Evolutionary conservation across 1,284 basidiomycete species (phyloP), one percentile per base, ranked within the genome.

Genomic region (Puccinia novopanici): DNA sequence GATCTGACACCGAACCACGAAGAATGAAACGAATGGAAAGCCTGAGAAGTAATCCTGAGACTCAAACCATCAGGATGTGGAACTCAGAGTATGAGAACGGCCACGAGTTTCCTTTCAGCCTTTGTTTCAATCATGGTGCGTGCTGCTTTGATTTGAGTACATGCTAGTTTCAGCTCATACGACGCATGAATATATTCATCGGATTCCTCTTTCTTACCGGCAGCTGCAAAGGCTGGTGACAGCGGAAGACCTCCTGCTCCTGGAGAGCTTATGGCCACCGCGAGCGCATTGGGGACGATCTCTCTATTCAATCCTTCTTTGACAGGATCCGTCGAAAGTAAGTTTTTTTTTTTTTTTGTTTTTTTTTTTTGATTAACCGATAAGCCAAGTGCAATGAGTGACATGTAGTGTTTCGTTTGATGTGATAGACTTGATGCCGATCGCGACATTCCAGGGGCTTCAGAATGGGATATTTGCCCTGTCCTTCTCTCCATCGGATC

Each of bases 51-150:
- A 9, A 72, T 55, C 70, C 45, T 6, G 45, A 52, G 34, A 55
- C 70, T 72, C 70, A 72, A 34, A 72, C 70, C 15, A 72, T 75
- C 42, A 61, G 34, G 59, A 61, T 75, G 57, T 75, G 73, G 73
- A 75, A 61, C 48, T 27, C 57, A 61, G 57, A 63, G 37, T 75
- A 61, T 40, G 55, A 75, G 17, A 45, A 61, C 13, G 55, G 57
- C 57, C 54, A 61, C n/a, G 73, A 75, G 12, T 75, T 63, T 24
- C 73, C 73, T 30, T 75, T 63, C 30, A 75, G 73, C n/a, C 55
- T 75, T 27, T 50, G 34, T 13, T 61, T 75, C 50, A 75, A 75
- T 65, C 55, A 75, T 45, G 50, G 73, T 75, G 17, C 19, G 73
- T 75, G 24, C 61, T 50, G 30, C 59, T 63, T 50, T n/a, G 5